These are phyloP conservation scores for Drechmeria coniospora DNA, from an alignment of 2,329 filamentous ascomycete genomes.

Conservation along the genomic window DNA sequence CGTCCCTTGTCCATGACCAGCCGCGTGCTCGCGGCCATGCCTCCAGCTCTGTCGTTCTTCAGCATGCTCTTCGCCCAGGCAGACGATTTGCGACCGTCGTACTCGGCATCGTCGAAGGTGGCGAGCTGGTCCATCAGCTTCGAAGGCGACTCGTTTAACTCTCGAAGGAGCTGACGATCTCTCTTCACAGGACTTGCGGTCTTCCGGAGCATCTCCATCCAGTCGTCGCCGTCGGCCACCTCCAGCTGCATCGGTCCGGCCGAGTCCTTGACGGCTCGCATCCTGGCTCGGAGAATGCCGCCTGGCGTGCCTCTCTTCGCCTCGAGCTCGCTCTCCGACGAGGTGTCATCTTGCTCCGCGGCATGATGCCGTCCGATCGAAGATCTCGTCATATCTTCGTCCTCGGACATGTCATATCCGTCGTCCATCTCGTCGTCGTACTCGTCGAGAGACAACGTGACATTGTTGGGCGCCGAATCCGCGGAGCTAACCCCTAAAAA, in stretches of 20 bases:
- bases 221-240: slow-evolving; percentile 61
- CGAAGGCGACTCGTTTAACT: slow-evolving; percentile 38
- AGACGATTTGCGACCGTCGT: slow-evolving; percentile 28
- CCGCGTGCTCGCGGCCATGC: slow-evolving; percentile 15
- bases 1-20: slow-evolving; percentile 32
- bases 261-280: slow-evolving; percentile 47
- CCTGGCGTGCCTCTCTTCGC: slow-evolving; percentile 35
- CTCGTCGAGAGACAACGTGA: slow-evolving; percentile 46
- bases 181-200: slow-evolving; percentile 91
- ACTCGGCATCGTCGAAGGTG: slow-evolving; percentile 25
- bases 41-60: slow-evolving; percentile 14
- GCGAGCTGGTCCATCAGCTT: slow-evolving; percentile 12
- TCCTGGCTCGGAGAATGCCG: slow-evolving; percentile 45
- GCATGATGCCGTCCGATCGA: slow-evolving; percentile 58
- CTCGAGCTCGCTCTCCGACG: slow-evolving; percentile 35
- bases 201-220: slow-evolving; percentile 84
- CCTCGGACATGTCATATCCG: slow-evolving; percentile 61
- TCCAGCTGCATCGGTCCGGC: slow-evolving; percentile 43
- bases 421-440: slow-evolving; percentile 41
- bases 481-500: slow-evolving; percentile 89
- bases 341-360: slow-evolving; percentile 53
- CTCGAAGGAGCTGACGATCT: slow-evolving; percentile 58
- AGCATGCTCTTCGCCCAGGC: slow-evolving; percentile 18
- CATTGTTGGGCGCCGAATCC: slow-evolving; percentile 54
- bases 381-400: slow-evolving; percentile 64